Percentiles rank a stretch among this genome's conserved stretches.
phyloP scores from a whole-genome alignment of 2,329 filamentous ascomycete species.

The Microsporum audouinii region DNA sequence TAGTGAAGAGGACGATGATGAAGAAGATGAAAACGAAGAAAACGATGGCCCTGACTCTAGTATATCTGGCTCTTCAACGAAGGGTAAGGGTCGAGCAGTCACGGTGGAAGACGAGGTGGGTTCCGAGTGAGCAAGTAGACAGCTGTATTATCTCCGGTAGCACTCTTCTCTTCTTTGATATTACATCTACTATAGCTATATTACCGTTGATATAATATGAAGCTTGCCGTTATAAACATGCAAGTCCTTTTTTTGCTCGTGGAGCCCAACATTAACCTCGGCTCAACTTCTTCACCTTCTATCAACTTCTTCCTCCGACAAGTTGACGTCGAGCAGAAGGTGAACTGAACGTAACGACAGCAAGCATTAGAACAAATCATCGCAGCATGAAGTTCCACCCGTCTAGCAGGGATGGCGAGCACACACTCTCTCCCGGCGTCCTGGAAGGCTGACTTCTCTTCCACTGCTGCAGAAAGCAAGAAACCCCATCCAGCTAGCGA shows the following conservation, averaged over 20 bases:
- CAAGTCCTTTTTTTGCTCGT: background rate
- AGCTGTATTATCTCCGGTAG: background rate
- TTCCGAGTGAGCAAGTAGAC: constrained; percentile 4
- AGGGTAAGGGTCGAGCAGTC: constrained; percentile 14
- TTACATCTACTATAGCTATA: background rate
- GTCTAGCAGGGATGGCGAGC: background rate
- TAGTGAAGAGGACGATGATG: background rate
- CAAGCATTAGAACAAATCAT: background rate
- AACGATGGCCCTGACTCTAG: background rate
- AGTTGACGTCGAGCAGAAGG: background rate
- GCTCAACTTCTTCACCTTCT: background rate
- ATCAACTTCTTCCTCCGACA: background rate
- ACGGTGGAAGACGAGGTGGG: constrained; percentile 15
- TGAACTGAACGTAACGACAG: background rate
- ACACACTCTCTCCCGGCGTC: background rate
- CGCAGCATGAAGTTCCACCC: background rate
- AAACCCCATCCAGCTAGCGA: background rate
- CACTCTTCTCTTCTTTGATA: background rate
- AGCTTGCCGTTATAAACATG: too few relatives aligned
- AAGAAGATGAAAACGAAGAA: background rate
- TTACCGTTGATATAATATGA: background rate
- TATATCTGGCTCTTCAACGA: background rate
- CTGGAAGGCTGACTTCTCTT: background rate
- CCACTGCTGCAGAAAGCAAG: background rate
- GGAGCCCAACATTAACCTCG: background rate